A percentile compares a stretch with the other conserved stretches of the same genome.
Conservation (phyloP, 2,329 filamentous ascomycete species). For the Phaeoacremonium minimum region DNA sequence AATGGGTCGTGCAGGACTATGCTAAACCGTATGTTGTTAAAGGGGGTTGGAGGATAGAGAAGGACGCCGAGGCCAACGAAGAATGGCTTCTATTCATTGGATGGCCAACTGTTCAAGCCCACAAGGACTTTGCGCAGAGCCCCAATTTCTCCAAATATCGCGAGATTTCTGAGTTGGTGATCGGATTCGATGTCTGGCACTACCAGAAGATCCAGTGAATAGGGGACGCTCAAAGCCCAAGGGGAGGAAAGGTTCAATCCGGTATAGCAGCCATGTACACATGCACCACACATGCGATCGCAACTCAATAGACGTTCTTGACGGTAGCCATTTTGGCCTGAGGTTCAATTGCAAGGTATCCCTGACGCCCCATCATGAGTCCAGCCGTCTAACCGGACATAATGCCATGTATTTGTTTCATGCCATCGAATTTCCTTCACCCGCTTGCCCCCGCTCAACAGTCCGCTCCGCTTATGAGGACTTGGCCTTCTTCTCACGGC, state of each 20-base stretch:
- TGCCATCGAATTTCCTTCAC: slow-evolving; percentile 10
- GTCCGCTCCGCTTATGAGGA: slow-evolving; percentile 23
- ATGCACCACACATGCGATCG: too few relatives aligned
- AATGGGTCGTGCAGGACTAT: slow-evolving; percentile 21
- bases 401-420: slow-evolving; percentile 16
- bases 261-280: too few relatives aligned
- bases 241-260: too few relatives aligned
- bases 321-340: slow-evolving; percentile 11
- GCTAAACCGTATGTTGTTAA: slow-evolving; percentile 25
- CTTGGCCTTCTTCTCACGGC: slow-evolving; percentile 54
- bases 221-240: too few relatives aligned
- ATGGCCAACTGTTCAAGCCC: slow-evolving; percentile 27
- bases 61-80: slow-evolving; percentile 24
- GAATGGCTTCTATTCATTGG: slow-evolving; percentile 35
- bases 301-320: too few relatives aligned
- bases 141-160: slow-evolving; percentile 17
- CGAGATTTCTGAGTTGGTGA: slow-evolving; percentile 14
- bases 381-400: slow-evolving; percentile 16
- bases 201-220: slow-evolving; percentile 25
- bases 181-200: slow-evolving; percentile 20
- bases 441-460: slow-evolving; percentile 8
- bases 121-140: slow-evolving; percentile 20
- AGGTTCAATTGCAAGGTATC: slow-evolving; percentile 47
- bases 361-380: slow-evolving; percentile 49
- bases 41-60: slow-evolving; percentile 38